Evolutionary conservation across 108 stramenopile genomes (phyloP).

Genomic region (Pseudonitzschia delicatissima): DNA sequence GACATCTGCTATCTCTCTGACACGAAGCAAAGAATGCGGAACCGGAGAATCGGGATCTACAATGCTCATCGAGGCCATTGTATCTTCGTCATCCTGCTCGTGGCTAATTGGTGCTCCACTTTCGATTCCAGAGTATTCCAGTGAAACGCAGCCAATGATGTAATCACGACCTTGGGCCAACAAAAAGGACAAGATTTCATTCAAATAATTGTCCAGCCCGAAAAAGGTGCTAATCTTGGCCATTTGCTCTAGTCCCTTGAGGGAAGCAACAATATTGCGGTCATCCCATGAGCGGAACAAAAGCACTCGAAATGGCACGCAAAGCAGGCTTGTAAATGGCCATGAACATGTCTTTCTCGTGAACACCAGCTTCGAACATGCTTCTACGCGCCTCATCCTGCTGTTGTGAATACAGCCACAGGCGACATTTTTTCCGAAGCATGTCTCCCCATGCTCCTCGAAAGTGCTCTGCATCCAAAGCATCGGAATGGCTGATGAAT

Average conservation of each 20-base stretch:
- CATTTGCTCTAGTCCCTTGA: conserved; percentile 72
- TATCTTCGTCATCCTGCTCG: conserved; percentile 14
- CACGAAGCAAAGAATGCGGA: conserved; percentile 34
- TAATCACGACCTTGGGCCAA: conserved; percentile 71
- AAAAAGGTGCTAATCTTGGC: conserved; percentile 62
- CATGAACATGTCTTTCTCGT: conserved; percentile 90
- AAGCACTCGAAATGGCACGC: conserved; percentile 69
- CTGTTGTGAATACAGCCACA: conserved; percentile 58
- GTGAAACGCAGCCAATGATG: conserved; percentile 49
- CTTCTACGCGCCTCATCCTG: conserved; percentile 49
- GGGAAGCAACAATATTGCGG: conserved; percentile 66
- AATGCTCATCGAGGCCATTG: conserved; percentile 39
- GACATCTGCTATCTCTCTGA: conserved; percentile 16
- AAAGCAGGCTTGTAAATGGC: conserved; percentile 67
- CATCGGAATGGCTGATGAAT: conserved; percentile 35
- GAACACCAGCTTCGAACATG: conserved; percentile 67
- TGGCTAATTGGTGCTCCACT: conserved; percentile 34
- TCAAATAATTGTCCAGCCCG: conserved; percentile 53
- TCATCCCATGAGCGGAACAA: conserved; percentile 85
- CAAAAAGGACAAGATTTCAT: conserved; percentile 62
- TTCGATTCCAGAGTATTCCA: conserved; percentile 47
- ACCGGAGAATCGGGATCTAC: conserved; percentile 44
- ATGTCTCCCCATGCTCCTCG: conserved; percentile 59
- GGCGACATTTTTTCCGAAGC: conserved; percentile 50
- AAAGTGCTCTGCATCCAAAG: conserved; percentile 40